Evolutionary conservation across 1,139 yeast species (phyloP).

Genomic region (Geotrichum aggregatum): DNA sequence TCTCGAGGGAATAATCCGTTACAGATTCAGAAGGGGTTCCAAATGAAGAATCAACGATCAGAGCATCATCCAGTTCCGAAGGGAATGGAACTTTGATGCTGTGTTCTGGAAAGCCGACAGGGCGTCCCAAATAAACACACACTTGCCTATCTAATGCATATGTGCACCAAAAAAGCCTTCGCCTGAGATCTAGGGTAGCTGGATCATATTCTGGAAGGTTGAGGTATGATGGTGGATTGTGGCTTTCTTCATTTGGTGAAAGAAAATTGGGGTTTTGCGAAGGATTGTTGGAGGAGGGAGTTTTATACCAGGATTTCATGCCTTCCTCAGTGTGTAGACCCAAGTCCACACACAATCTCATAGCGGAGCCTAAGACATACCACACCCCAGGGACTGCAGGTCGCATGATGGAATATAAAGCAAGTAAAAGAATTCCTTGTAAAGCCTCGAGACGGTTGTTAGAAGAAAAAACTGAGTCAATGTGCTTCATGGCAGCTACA

Average conservation of each 20-base stretch:
- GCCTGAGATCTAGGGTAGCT: constrained; percentile 60
- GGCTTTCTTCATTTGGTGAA: neutral
- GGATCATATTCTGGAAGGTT: constrained; percentile 40
- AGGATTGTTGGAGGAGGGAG: constrained; percentile 12
- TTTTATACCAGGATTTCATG: constrained; percentile 26
- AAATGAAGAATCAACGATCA: constrained; percentile 40
- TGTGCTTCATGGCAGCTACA: constrained; percentile 59
- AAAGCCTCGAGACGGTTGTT: constrained; percentile 63
- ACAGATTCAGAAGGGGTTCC: neutral
- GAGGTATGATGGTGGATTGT: constrained; percentile 2
- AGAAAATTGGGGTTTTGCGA: constrained; percentile 4
- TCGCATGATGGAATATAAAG: constrained; percentile 56
- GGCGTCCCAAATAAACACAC: constrained; percentile 67
- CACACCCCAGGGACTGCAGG: constrained; percentile 75
- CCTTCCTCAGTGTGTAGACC: constrained; percentile 65
- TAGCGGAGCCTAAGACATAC: constrained; percentile 79
- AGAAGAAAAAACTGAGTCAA: constrained; percentile 56
- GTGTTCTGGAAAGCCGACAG: constrained; percentile 70
- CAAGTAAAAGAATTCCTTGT: constrained; percentile 64
- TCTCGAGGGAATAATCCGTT: constrained; percentile 35
- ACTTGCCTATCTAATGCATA: constrained; percentile 77
- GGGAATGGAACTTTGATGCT: constrained; percentile 64
- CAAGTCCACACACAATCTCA: constrained; percentile 74
- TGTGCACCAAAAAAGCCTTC: constrained; percentile 85
- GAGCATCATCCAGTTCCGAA: constrained; percentile 66